phyloP scores from a whole-genome alignment of 768 basidiomycete genomes.

The Mycena latifolia region DNA sequence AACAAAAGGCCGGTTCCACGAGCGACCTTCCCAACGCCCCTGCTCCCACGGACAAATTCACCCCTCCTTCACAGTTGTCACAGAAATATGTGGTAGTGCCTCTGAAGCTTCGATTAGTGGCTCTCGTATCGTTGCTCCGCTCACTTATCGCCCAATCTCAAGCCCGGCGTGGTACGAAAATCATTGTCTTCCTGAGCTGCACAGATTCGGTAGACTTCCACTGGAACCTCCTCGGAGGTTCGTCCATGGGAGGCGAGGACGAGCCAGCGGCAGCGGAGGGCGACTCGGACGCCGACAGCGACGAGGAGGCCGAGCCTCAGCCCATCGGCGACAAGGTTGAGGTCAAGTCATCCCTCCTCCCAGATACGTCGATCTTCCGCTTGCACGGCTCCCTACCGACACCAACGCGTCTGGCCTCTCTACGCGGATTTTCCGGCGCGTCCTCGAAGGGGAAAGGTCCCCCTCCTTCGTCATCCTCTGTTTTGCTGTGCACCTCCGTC shows the following conservation, averaged over 20 bases:
- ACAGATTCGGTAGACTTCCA: constrained; percentile 99
- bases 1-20: constrained; percentile 33
- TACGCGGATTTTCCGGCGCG: constrained; percentile 81
- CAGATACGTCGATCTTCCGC: constrained; percentile 84
- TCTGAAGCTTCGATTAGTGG: constrained; percentile 93
- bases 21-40: constrained; percentile 34
- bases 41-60: constrained; percentile 71
- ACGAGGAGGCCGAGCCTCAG: constrained; percentile 45
- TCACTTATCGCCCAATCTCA: constrained; percentile 77
- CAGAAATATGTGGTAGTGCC: constrained; percentile 94
- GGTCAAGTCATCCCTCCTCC: constrained; percentile 80
- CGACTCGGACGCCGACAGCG: constrained; percentile 44
- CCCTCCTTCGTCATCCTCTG: constrained; percentile 60
- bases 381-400: constrained; percentile 95
- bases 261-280: constrained; percentile 42
- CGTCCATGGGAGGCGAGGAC: constrained; percentile 68
- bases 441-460: constrained; percentile 41
- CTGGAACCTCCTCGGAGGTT: constrained; percentile 84
- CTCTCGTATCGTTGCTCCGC: constrained; percentile 88
- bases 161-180: constrained; percentile 68
- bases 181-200: constrained; percentile 96
- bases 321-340: constrained; percentile 60
- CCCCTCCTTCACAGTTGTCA: constrained; percentile 92
- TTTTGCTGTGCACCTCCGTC: constrained; percentile 96
- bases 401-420: constrained; percentile 80